phyloP scores from a whole-genome alignment of 805 yeast genomes.

The Candida anglica region DNA sequence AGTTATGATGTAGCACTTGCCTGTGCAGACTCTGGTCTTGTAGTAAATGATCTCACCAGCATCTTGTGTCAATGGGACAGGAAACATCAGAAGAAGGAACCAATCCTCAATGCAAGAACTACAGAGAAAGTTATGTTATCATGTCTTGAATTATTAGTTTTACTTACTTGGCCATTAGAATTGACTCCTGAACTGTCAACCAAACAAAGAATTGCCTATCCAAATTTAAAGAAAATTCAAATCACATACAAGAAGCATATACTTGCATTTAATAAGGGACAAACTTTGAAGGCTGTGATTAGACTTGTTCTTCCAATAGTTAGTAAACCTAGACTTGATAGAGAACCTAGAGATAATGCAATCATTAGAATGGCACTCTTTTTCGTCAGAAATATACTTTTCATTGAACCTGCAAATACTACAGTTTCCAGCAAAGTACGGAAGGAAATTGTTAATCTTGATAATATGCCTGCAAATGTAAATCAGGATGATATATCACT shows the following conservation, averaged over 20 bases:
- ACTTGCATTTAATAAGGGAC: conserved; percentile 54
- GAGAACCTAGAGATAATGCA: conserved; percentile 69
- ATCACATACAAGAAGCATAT: conserved; percentile 66
- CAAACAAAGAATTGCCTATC: conserved; percentile 54
- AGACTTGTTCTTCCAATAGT: conserved; percentile 65
- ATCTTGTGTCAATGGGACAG: conserved; percentile 74
- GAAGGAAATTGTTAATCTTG: conserved; percentile 22
- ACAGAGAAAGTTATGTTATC: conserved; percentile 65
- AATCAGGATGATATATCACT: conserved; percentile 64
- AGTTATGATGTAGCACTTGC: conserved; percentile 84
- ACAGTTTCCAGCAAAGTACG: conserved; percentile 44
- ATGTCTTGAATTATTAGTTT: conserved; percentile 74
- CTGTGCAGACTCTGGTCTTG: conserved; percentile 74
- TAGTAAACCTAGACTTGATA: conserved; percentile 44
- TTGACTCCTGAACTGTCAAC: conserved; percentile 55
- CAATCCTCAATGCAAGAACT: conserved; percentile 22
- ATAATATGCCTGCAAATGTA: conserved; percentile 55
- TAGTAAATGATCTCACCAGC: conserved; percentile 66
- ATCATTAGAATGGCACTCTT: conserved; percentile 68
- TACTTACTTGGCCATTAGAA: conserved; percentile 82
- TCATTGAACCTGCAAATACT: conserved; percentile 67
- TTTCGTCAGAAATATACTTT: conserved; percentile 73
- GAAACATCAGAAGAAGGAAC: conserved; percentile 23
- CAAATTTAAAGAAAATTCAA: conserved; percentile 65
- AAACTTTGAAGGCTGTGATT: conserved; percentile 63